These are phyloP conservation scores for Pythium angustatum DNA, from an alignment of 352 stramenopile species.

Conservation along the genomic window DNA sequence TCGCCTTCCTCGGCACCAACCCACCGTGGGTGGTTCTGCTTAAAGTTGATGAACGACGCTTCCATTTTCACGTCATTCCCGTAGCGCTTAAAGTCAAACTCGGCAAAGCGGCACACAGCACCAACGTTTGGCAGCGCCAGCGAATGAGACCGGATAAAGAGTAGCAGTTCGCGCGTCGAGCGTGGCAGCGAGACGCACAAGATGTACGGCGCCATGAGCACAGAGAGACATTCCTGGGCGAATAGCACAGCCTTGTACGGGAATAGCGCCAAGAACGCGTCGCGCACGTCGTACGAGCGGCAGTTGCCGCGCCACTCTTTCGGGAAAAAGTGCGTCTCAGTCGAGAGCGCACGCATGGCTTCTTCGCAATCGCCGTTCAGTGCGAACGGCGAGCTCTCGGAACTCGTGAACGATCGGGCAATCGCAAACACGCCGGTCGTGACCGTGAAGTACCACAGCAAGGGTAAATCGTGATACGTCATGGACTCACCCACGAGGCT, in stretches of 20 bases:
- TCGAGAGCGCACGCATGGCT: conserved; percentile 79
- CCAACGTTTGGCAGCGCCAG: conserved; percentile 91
- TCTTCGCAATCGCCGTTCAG: conserved; percentile 82
- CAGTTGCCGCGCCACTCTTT: conserved; percentile 91
- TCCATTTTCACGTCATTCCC: conserved; percentile 95
- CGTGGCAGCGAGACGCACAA: conserved; percentile 94
- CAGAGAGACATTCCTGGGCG: conserved; percentile 90
- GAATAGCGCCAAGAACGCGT: conserved; percentile 91
- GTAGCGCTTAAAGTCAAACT: conserved; percentile 98
- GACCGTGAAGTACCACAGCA: conserved; percentile 98
- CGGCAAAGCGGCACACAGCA: conserved; percentile 93
- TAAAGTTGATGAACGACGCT: conserved; percentile 97
- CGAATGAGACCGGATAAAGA: conserved; percentile 94
- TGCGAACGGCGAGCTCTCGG: conserved; percentile 67
- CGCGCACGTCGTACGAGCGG: conserved; percentile 85
- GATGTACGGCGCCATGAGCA: conserved; percentile 96
- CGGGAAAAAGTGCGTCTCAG: conserved; percentile 97
- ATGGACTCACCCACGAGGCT: conserved; percentile 97
- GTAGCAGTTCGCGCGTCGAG: conserved; percentile 88
- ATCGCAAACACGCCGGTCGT: conserved; percentile 82
- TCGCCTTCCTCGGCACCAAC: conserved; percentile 77
- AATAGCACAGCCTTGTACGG: conserved; percentile 95
- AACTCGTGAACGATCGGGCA: conserved; percentile 69
- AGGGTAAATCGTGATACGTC: conserved; percentile 91
- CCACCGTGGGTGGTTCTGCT: conserved; percentile 89